These are phyloP conservation scores for Wakefieldia striispora DNA, from an alignment of 768 basidiomycete genomes.

Conservation along the genomic window DNA sequence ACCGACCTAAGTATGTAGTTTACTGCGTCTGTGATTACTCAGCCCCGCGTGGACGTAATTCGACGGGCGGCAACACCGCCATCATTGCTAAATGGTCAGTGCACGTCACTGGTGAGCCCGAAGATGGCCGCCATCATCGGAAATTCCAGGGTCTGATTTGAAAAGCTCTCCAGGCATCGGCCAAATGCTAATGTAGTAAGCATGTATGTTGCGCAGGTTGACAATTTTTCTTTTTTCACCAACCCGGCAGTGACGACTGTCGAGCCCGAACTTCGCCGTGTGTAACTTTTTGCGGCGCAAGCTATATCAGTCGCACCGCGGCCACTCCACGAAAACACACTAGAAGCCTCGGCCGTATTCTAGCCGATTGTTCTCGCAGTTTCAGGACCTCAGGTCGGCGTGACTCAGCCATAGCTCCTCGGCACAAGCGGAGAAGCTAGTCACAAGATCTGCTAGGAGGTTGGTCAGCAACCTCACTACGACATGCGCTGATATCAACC, in stretches of 20 bases:
- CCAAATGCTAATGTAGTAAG: conserved; percentile 25
- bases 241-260: conserved; percentile 52
- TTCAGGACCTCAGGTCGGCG: too few relatives aligned
- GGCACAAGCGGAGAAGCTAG: conserved; percentile 34
- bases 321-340: conserved; percentile 35
- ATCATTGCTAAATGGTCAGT: conserved; percentile 21
- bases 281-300: background rate
- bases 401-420: conserved; percentile 65
- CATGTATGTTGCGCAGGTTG: conserved; percentile 48
- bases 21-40: conserved; percentile 16
- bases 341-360: conserved; percentile 50
- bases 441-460: too few relatives aligned
- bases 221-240: conserved; percentile 65
- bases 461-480: conserved; percentile 27
- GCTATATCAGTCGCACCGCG: background rate
- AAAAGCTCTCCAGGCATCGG: conserved; percentile 27
- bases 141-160: background rate
- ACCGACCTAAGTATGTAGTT: conserved; percentile 2
- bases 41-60: conserved; percentile 80
- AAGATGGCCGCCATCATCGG: conserved; percentile 24
- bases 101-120: background rate
- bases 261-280: conserved; percentile 58
- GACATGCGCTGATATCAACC: conserved; percentile 46
- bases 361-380: conserved; percentile 70
- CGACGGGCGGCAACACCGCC: conserved; percentile 62